Evolutionary conservation across 176 grass and related monocot species (phyloP), one percentile per base, ranked within the genome.

Genomic region (Oryza punctata): DNA sequence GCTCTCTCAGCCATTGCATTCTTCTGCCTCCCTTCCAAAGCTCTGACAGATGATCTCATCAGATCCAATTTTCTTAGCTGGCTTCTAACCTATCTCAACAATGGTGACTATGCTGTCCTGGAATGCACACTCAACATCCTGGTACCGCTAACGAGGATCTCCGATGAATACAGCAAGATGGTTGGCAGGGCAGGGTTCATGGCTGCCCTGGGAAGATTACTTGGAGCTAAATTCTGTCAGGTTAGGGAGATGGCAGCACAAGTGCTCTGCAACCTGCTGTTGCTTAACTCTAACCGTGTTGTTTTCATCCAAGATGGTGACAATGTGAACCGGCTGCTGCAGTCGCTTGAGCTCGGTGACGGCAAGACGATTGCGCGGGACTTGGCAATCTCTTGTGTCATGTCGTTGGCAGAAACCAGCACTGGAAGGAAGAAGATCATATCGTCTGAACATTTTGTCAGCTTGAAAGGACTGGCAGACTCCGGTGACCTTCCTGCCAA

Each of bases 371-470:
- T 35, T 8, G 65, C 74, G 10, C 84, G 32, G 40, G 77, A 73
- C 1, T 82, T 57, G 32, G 25, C 84, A 43, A 65, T 92, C 19
- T 87, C 80, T 32, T 50, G 69, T 21, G 26, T 92, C 23, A 33
- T 68, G 86, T 76, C 84, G 10, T 59, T 87, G 28, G 6, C 84
- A 18, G 84, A 92, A 14, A 87, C 75, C 76, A 84, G 21, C 40
- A 54, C 8, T 71, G 84, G 76, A 79, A 92, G 91, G 76, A 89
- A 68, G 69, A 87, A 74, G 84, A 85, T 93, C 47, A 75, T 69
- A 63, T 72, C 87, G 27, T 90, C 76, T 29, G 66, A 81, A 5
- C 72, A 87, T 78, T 28, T 87, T 27, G 18, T 67, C 29, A 70
- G 29, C 49, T 59, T 93, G 24, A 81, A 93, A 75, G 86, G 81